Percentiles rank a stretch among this genome's conserved stretches.
phyloP scores from a whole-genome alignment of 169 alveolate genomes.

The Plasmodium gallinaceum region DNA sequence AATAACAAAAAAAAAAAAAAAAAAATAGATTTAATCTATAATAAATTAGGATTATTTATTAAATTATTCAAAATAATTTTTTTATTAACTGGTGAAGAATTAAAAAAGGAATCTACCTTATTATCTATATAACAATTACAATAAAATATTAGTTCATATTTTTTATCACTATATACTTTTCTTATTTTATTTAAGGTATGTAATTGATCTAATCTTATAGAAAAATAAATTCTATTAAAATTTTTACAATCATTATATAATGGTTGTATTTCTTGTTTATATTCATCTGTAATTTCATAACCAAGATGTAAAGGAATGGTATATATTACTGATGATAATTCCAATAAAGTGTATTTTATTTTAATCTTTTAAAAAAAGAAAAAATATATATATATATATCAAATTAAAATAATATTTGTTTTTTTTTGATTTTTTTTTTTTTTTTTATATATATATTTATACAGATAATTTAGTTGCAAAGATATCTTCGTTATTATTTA shows the following conservation, averaged over 20 bases:
- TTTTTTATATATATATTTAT: neutral
- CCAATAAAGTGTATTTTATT: conserved; percentile 33
- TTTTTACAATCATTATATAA: conserved; percentile 81
- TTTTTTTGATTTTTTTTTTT: conserved; percentile 12
- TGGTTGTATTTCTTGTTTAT: conserved; percentile 64
- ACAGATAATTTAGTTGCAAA: conserved; percentile 61
- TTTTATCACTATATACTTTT: conserved; percentile 48
- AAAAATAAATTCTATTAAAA: conserved; percentile 69
- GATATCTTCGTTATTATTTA: conserved; percentile 22
- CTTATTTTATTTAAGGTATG: conserved; percentile 60
- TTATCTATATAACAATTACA: conserved; percentile 75
- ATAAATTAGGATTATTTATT: conserved; percentile 35
- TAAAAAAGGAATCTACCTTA: conserved; percentile 58
- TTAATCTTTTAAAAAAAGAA: conserved; percentile 3
- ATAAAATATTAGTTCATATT: conserved; percentile 79
- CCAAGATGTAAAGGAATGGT: conserved; percentile 77
- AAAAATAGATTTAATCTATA: neutral
- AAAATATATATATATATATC: neutral
- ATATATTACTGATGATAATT: neutral
- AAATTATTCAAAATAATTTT: conserved; percentile 30
- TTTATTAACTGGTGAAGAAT: conserved; percentile 21
- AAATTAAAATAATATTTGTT: neutral
- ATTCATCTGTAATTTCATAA: conserved; percentile 28
- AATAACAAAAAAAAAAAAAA: neutral
- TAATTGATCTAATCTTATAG: conserved; percentile 76